Evolutionary conservation across 441 rosid species (phyloP).

Genomic region (Manihot esculenta): DNA sequence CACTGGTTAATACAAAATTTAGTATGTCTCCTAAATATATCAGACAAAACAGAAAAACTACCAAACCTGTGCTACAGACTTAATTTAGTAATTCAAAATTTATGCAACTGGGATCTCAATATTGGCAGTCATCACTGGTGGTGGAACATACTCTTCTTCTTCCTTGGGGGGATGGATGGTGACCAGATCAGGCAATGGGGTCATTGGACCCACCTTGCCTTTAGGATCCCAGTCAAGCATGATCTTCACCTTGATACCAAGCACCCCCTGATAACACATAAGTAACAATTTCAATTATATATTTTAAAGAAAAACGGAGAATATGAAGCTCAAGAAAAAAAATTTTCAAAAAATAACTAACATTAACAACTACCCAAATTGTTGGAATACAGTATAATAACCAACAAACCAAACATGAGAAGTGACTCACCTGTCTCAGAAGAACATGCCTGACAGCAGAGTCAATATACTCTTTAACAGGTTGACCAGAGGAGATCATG

Average conservation of each 20-base stretch:
- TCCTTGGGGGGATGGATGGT: slow-evolving; percentile 71
- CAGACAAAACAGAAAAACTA: not conserved
- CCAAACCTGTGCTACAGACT: slow-evolving; percentile 5
- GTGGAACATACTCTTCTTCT: slow-evolving; percentile 33
- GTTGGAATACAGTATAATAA: not conserved
- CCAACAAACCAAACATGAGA: not conserved
- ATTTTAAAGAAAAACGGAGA: not conserved
- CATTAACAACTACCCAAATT: not conserved
- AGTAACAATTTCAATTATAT: not conserved
- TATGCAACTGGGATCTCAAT: slow-evolving; percentile 49
- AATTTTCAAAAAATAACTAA: not conserved
- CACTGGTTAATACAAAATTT: slow-evolving; percentile 4
- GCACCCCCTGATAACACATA: slow-evolving; percentile 49
- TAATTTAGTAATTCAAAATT: not conserved
- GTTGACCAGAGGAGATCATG: slow-evolving; percentile 88
- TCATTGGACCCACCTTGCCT: slow-evolving; percentile 71
- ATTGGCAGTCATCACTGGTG: slow-evolving; percentile 33
- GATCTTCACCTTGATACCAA: slow-evolving; percentile 77
- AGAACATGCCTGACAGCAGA: slow-evolving; percentile 66
- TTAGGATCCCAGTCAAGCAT: slow-evolving; percentile 83
- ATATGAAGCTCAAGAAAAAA: not conserved
- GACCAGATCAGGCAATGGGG: slow-evolving; percentile 69
- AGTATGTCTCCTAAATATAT: not conserved
- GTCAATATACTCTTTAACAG: slow-evolving; percentile 67
- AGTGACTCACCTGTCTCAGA: slow-evolving; percentile 52